Evolutionary conservation across 2,329 filamentous ascomycete species (phyloP), one percentile per base, ranked within the genome.

Genomic region (Sporothrix sp.): DNA sequence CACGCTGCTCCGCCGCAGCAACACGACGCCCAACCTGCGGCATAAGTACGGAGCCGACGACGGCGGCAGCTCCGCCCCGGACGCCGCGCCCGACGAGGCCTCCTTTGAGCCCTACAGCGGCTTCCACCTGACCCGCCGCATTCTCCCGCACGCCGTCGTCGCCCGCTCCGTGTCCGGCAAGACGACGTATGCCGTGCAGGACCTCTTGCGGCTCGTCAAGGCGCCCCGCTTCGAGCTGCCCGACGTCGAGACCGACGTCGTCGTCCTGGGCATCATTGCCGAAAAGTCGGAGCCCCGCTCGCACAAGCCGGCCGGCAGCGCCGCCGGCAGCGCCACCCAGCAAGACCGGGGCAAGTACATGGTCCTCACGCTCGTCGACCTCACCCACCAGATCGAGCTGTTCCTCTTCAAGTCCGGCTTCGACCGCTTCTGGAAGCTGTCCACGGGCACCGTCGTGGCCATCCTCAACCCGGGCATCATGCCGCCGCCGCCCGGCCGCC

Each of bases 371-470:
- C 73, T 98, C 3, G 88, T 87, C 0, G 91, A 98, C 65, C 72
- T 98, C 10, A 84, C 88, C 60, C 95, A 83, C 80, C 88, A 95
- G 59, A 66, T 98, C 11, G 90, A 97, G 57, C 76, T 97, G 37
- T 97, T 89, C 60, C 78, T 98, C 13, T 98, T 98, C 67, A 86
- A 87, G 60, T 82, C 84, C 0, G 94, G 88, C 7, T 96, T 97
- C 60, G 84, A 87, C 14, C 82, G 86, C 50, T 98, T 93, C 70
- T 97, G 91, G 84, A 95, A 95, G 63, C 72, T 97, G n/a, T 82
- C 82, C 0, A 79, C 87, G 2, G 93, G 93, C n/a, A 96, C 90
- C 0, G 77, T 97, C 1, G 74, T 98, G 51, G 93, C 91, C 5
- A 86, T 98, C 23, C 73, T 98, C 27, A 98, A 98, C 62, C 93